Evolutionary conservation across 1,139 yeast genomes (phyloP).

Genomic region (Lodderomyces oxycetoniae): DNA sequence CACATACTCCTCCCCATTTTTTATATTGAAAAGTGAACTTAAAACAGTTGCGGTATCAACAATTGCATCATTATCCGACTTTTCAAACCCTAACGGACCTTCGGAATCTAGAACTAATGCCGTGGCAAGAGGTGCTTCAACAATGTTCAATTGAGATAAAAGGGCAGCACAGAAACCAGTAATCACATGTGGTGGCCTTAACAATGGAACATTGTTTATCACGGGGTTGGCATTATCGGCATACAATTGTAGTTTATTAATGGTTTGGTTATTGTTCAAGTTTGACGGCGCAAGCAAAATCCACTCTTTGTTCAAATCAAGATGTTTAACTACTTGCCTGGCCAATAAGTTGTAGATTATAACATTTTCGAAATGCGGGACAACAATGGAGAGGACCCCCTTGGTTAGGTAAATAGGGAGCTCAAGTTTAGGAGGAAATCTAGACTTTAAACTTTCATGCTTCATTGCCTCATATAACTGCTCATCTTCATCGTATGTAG

Average conservation of each 20-base stretch:
- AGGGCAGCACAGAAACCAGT: slow-evolving; percentile 50
- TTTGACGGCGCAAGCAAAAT: slow-evolving; percentile 33
- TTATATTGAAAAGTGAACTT: slow-evolving; percentile 15
- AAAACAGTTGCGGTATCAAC: slow-evolving; percentile 29
- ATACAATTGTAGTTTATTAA: slow-evolving; percentile 25
- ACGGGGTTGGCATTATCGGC: slow-evolving; percentile 13
- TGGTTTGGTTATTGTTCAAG: slow-evolving; percentile 28
- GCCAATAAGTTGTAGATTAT: slow-evolving; percentile 32
- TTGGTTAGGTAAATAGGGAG: slow-evolving; percentile 22
- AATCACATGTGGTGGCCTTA: slow-evolving; percentile 52
- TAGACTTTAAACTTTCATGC: slow-evolving; percentile 19
- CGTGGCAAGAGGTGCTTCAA: slow-evolving; percentile 12
- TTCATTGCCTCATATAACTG: slow-evolving; percentile 43
- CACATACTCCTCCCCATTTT: slow-evolving; percentile 20
- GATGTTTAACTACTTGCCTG: slow-evolving; percentile 15
- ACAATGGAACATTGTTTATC: slow-evolving; percentile 23
- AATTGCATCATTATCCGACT: slow-evolving; percentile 34
- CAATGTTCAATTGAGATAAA: slow-evolving; percentile 24
- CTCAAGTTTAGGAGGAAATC: slow-evolving; percentile 20
- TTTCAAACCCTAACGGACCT: slow-evolving; percentile 56
- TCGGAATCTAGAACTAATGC: slow-evolving; percentile 46
- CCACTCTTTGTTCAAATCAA: slow-evolving; percentile 20
- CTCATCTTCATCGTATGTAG: slow-evolving; percentile 52
- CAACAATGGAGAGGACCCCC: slow-evolving; percentile 17
- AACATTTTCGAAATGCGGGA: slow-evolving; percentile 32